Conservation (phyloP, 805 yeast genomes). For the Lachancea quebecensis region DNA sequence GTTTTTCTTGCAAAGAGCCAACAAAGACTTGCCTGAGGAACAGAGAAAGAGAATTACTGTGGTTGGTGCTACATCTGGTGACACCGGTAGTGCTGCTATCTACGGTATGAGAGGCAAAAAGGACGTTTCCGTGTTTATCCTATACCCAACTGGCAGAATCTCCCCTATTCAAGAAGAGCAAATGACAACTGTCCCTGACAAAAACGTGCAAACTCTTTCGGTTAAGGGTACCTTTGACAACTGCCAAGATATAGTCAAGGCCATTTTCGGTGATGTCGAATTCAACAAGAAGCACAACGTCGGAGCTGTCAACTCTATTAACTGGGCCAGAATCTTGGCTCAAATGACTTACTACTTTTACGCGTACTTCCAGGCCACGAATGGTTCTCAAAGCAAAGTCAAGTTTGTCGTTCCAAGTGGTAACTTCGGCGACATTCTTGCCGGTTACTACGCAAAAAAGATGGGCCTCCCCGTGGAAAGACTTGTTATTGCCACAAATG, state of each 20-base stretch:
- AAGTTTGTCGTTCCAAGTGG: slow-evolving; percentile 96
- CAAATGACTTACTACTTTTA: slow-evolving; percentile 96
- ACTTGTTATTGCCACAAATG: slow-evolving; percentile 90
- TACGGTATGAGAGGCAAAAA: slow-evolving; percentile 95
- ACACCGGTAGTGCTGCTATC: slow-evolving; percentile 98
- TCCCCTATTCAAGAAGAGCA: slow-evolving; percentile 98
- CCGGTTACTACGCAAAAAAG: slow-evolving; percentile 88
- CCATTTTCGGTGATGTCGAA: slow-evolving; percentile 80
- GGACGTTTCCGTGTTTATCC: slow-evolving; percentile 94
- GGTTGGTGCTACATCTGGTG: slow-evolving; percentile 99
- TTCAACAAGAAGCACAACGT: slow-evolving; percentile 87
- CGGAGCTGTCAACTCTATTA: slow-evolving; percentile 97
- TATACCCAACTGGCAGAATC: slow-evolving; percentile 95
- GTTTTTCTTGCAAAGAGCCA: slow-evolving; percentile 75
- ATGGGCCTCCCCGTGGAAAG: slow-evolving; percentile 92
- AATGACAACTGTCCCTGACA: slow-evolving; percentile 93
- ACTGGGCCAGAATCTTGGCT: slow-evolving; percentile 98
- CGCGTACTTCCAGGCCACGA: slow-evolving; percentile 67
- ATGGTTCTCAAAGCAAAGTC: slow-evolving; percentile 40
- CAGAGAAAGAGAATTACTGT: slow-evolving; percentile 81
- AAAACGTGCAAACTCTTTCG: slow-evolving; percentile 89
- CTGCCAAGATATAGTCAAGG: slow-evolving; percentile 94
- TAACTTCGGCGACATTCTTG: slow-evolving; percentile 95
- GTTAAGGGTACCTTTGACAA: slow-evolving; percentile 97
- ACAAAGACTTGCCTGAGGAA: slow-evolving; percentile 44